A percentile compares a stretch with the other conserved stretches of the same genome.
phyloP scores from a whole-genome alignment of 139 green algal species.

The Choricystis sp. region DNA sequence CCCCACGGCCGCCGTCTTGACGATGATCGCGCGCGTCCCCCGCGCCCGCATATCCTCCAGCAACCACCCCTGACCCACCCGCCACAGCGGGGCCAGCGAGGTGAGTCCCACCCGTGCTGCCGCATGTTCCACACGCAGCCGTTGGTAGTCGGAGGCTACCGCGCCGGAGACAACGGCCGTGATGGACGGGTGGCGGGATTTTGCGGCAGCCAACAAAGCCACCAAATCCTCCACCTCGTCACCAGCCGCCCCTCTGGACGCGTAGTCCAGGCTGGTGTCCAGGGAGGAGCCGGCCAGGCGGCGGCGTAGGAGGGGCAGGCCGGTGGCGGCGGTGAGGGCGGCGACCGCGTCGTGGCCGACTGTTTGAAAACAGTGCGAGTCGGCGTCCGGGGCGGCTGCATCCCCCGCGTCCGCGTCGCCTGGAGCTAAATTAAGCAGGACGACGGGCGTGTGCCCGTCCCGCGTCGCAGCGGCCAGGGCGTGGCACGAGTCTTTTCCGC shows the following conservation, averaged over 20 bases:
- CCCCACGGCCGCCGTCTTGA: conserved; percentile 73
- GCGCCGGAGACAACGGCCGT: conserved; percentile 68
- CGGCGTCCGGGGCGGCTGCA: conserved; percentile 53
- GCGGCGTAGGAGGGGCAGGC: conserved; percentile 65
- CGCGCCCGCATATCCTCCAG: conserved; percentile 29
- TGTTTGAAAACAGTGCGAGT: conserved; percentile 94
- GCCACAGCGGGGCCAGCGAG: conserved; percentile 84
- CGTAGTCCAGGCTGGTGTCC: conserved; percentile 12
- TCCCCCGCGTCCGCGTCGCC: conserved; percentile 9
- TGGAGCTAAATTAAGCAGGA: conserved; percentile 61
- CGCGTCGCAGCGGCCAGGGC: conserved; percentile 34
- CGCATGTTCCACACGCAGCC: conserved; percentile 80
- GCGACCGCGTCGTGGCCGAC: conserved; percentile 76
- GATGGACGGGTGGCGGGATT: conserved; percentile 29
- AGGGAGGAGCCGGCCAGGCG: conserved; percentile 39
- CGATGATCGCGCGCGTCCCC: conserved; percentile 54
- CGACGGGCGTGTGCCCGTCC: conserved; percentile 49
- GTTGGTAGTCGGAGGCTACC: conserved; percentile 94
- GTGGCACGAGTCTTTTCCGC: conserved; percentile 63
- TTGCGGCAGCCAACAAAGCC: conserved; percentile 48
- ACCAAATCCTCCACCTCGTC: conserved; percentile 92
- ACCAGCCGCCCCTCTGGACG: conserved; percentile 40
- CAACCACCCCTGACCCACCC: conserved; percentile 58
- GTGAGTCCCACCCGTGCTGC: conserved; percentile 64
- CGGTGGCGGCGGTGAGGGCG: conserved; percentile 61